Evolutionary conservation across 2,329 filamentous ascomycete species (phyloP).

Genomic region (Botrytis cinerea): DNA sequence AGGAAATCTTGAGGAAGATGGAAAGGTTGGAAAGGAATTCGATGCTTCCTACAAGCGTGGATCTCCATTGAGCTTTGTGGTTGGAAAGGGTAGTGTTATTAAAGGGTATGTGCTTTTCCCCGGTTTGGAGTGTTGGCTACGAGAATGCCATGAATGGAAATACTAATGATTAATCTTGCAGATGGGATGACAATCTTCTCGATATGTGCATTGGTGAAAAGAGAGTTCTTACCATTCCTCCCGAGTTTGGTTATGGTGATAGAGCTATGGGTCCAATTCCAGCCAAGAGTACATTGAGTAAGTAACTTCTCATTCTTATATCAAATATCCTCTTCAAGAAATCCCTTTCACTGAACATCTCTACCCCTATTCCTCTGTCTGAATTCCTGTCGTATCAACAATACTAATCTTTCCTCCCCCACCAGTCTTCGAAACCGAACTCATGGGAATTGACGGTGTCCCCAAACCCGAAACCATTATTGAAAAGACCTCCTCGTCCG

Average conservation of each 20-base stretch:
- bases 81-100: constrained; percentile 84
- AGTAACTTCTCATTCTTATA: constrained; percentile 33
- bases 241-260: constrained; percentile 79
- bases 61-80: constrained; percentile 72
- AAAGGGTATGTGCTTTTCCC: constrained; percentile 63
- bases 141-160: background rate
- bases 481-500: constrained; percentile 28
- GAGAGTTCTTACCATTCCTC: constrained; percentile 86
- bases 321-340: background rate
- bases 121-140: too few relatives aligned
- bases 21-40: constrained; percentile 70
- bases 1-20: constrained; percentile 67
- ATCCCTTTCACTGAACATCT: background rate
- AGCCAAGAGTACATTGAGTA: constrained; percentile 73
- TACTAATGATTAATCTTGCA: constrained; percentile 40
- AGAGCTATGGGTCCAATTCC: constrained; percentile 80
- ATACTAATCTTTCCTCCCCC: background rate
- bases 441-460: constrained; percentile 81
- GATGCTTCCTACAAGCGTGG: constrained; percentile 82
- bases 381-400: background rate
- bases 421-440: constrained; percentile 85
- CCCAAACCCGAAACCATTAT: constrained; percentile 20
- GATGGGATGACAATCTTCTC: constrained; percentile 86
- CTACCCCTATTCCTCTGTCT: background rate
- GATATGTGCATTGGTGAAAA: constrained; percentile 98